Evolutionary conservation across 2,329 filamentous ascomycete genomes (phyloP), one percentile per base, ranked within the genome.

Genomic region (Talaromyces sp.): DNA sequence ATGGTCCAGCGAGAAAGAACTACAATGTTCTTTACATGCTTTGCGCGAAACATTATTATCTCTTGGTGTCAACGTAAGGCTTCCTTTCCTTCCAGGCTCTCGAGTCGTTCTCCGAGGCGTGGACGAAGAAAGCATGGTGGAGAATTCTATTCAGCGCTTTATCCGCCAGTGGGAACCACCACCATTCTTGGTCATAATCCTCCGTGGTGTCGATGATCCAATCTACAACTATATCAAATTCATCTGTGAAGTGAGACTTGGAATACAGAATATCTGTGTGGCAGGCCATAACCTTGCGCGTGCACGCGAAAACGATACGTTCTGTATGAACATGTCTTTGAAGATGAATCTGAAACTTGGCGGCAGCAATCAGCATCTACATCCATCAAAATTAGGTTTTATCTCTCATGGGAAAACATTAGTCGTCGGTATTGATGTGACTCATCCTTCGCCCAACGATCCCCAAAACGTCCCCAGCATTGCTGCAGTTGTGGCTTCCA

Each of bases 361-460:
- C 1, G 89, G 89, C 0, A 72, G 80, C 13, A 92, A 93, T 66
- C 89, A 95, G 68, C 74, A 73, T 15, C 75, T 96, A 0, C 61
- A 62, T 8, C 40, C 55, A 9, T 64, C 77, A 0, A 81, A 86
- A 22, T 75, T 87, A 4, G 80, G 79, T 0, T 73, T 91, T 57
- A 75, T 77, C 40, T 80, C 87, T 36, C 80, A 87, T 37, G 83
- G 82, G 1, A 86, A 85, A 64, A 95, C 91, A 0, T 96, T 97
- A 86, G 76, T 96, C 1, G 84, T 95, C 10, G 91, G 92, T 0
- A 87, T 94, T 63, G 92, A 96, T 67, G 91, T 96, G 1, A 95
- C 91, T 0, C 92, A 96, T 66, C 91, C 92, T 0, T 93, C 91
- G 25, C 83, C 85, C 0, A 83, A 82, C 0, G 85, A 81, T 2